Percentiles rank a stretch among this genome's conserved stretches.
phyloP scores from a whole-genome alignment of 2,329 filamentous ascomycete species.

The Microdochium bolleyi region DNA sequence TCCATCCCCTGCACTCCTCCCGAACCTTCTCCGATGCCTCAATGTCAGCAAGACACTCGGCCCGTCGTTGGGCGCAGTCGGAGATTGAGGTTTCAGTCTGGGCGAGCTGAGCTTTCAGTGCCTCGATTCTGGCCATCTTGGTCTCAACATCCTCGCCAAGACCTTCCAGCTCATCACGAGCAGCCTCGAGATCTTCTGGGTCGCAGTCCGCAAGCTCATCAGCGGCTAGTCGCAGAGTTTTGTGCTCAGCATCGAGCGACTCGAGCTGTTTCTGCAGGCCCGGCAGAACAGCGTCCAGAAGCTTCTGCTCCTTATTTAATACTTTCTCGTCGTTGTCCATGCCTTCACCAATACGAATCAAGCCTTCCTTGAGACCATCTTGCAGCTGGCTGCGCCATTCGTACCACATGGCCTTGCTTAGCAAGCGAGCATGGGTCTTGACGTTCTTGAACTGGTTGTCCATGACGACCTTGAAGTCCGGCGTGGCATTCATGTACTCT shows the following conservation, averaged over 20 bases:
- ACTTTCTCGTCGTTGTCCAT: constrained; percentile 67
- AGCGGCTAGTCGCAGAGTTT: constrained; percentile 62
- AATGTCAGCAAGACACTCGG: constrained; percentile 65
- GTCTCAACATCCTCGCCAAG: constrained; percentile 61
- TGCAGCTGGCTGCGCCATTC: constrained; percentile 91
- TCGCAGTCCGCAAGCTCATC: constrained; percentile 73
- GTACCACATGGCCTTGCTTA: constrained; percentile 97
- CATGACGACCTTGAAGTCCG: constrained; percentile 79
- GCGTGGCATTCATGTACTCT: constrained; percentile 80
- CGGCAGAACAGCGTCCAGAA: constrained; percentile 63
- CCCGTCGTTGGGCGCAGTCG: constrained; percentile 56
- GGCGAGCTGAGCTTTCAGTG: constrained; percentile 58
- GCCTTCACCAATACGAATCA: constrained; percentile 66
- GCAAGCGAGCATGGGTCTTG: constrained; percentile 81
- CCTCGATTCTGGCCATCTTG: constrained; percentile 60
- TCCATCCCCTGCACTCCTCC: constrained; percentile 88
- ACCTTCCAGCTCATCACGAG: constrained; percentile 59
- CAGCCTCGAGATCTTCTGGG: constrained; percentile 65
- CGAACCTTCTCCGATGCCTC: constrained; percentile 73
- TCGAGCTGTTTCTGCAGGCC: constrained; percentile 52
- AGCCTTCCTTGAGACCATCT: constrained; percentile 69
- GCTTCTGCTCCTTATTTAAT: constrained; percentile 58
- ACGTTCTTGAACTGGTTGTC: constrained; percentile 97
- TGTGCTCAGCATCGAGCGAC: constrained; percentile 53
- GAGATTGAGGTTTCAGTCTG: constrained; percentile 60